Evolutionary conservation across 768 basidiomycete species (phyloP), one percentile per base, ranked within the genome.

Genomic region (Phaffia tasmanica): DNA sequence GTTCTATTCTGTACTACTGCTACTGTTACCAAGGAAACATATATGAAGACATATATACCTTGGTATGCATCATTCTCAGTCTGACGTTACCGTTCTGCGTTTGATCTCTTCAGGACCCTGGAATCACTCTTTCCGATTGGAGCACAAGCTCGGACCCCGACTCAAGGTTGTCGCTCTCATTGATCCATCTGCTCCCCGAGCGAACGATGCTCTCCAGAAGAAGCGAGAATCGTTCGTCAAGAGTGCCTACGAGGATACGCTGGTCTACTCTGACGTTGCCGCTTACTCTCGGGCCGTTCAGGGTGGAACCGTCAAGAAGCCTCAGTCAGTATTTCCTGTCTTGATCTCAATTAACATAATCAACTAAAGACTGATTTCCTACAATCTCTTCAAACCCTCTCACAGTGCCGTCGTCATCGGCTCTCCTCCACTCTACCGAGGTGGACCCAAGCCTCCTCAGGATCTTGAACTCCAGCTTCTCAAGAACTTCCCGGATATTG

Each of bases 81-180:
- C 63, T 58, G 57, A 58, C 61, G 57, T 58, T 7, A 71, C 89
- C n/a, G 29, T 49, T 50, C 50, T 54, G 6, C n/a, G 23, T 21
- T 47, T 29, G 29, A 62, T 8, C 62, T 49, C 49, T 50, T 15
- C 48, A 54, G 60, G 62, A 8, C 65, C 69, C n/a, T 68, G 63
- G 72, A 76, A 78, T 71, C 78, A 79, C 74, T 79, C 79, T 50
- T 78, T 79, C 77, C 77, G 79, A 69, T 76, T 79, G 70, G 79
- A 79, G 70, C 77, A 90, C 78, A 93, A 98, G 81, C 86, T 98
- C 68, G 94, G 94, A 57, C 86, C 85, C 25, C 89, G 94, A 70
- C 87, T 98, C 77, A 97, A 94, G 76, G 89, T 99, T 65, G 84
- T 93, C 70, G 94, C 90, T 29, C 80, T 99, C 66, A 86, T 99